Base-by-base conservation (phyloP, 129 eudicot genomes). In the Oenanthe sinensis region DNA sequence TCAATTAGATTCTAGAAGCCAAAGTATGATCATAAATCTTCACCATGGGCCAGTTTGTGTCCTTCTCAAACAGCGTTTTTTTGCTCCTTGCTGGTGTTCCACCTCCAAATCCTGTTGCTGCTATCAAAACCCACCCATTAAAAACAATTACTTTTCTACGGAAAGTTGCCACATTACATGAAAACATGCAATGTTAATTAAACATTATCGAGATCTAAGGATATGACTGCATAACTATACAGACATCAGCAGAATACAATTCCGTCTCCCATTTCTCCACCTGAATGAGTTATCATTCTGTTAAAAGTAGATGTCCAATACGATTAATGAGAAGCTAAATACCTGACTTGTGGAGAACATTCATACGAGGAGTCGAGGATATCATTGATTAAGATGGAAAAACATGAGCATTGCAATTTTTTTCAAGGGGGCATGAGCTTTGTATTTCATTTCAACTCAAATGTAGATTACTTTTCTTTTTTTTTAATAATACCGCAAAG, bases 21-120 rank as follows among this genome's bases (percentile, higher is more conserved):
- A 5, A 71, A 40, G 14, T 6, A 37, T 70, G 54, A 81, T 8
- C 26, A 36, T 24, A 14, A 24, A 30, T 19, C 37, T 78, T 91
- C 79, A 95, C 99, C 97, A 95, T 30, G 92, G 94, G 63, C 96
- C 94, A 1, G 99, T 90, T 71, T 82, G 94, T 81, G 96, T 90
- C 84, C 94, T 86, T 73, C 96, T 92, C 74, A 92, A 43, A 82
- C 85, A 75, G 33, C 81, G 88, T 47, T 87, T 82, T 83, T 90
- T 92, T 3, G 78, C 77, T 67, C 91, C 92, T 28, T 77, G 81
- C 82, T 85, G 85, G 63, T 45, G 73, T 70, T 89, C 89, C 89
- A 86, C 87, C 89, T 90, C 97, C 86, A 85, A 74, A 26, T 74
- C 96, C 94, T 91, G 85, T 62, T 8, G 75, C 97, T 91, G 86